phyloP scores from a whole-genome alignment of 306 rosid species.

The Albizia julibrissin region DNA sequence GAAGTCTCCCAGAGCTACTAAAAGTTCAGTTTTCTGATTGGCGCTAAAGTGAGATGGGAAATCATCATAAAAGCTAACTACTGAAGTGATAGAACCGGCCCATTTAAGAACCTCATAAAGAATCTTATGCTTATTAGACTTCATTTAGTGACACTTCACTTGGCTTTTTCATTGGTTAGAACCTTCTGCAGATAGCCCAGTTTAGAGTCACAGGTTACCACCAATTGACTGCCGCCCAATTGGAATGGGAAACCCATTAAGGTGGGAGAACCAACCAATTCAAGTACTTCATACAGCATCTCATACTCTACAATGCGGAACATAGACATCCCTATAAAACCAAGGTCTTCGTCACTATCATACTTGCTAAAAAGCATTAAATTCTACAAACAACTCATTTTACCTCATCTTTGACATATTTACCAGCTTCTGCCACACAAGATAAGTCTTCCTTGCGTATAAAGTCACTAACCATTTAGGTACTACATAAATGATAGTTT shows the following conservation, averaged over 20 bases:
- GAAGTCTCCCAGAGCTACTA: background rate
- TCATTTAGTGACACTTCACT: no score
- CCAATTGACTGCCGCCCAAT: background rate
- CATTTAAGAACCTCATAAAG: background rate
- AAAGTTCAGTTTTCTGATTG: background rate
- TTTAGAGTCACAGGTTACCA: background rate
- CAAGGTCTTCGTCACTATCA: background rate
- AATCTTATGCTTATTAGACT: no score
- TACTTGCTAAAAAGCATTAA: background rate
- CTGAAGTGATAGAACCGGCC: background rate
- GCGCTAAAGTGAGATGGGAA: background rate
- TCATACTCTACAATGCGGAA: background rate
- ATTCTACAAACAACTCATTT: background rate
- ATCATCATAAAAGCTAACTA: no score
- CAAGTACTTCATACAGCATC: background rate
- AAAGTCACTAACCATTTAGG: slow-evolving; percentile 7
- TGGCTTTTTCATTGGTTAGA: no score
- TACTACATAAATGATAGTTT: background rate
- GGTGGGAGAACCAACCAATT: background rate
- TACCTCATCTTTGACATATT: background rate
- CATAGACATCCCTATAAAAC: background rate
- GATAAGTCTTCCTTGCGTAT: background rate
- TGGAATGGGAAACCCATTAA: background rate
- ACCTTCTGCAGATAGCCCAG: no score
- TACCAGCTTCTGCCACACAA: background rate